Evolutionary conservation across 1,284 basidiomycete species (phyloP), one percentile per base, ranked within the genome.

Genomic region (Malassezia sympodialis): DNA sequence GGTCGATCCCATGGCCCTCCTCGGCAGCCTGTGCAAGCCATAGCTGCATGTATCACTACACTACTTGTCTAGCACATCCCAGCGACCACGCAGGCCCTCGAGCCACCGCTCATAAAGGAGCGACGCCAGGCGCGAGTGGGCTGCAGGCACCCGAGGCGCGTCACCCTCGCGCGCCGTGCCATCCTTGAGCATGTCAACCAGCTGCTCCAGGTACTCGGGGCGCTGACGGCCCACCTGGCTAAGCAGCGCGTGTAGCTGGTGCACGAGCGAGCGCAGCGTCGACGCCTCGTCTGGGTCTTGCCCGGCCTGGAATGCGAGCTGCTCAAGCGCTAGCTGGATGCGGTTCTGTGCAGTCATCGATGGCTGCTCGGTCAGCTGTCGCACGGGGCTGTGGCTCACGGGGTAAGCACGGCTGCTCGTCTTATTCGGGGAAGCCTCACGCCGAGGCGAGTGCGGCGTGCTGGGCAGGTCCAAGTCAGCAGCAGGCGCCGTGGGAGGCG

Each of bases 71-170:
- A 57, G 23, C 15, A 49, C 49, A 26, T 57, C 58, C 71, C 71
- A 73, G 1, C 71, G 61, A 7, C 53, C 63, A 1, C 67, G 49
- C 19, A 94, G 76, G 1, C 89, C 90, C 70, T 96, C 88, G 24
- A 96, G 78, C 91, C 91, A 96, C 44, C 93, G 82, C 79, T 91
- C 85, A 74, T 96, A 96, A 26, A 96, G 78, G 61, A 96, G 79
- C 72, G 96, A 90, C 17, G 90, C 86, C 35, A 96, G 90, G 1
- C 90, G 90, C 60, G 79, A 79, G 15, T 57, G 60, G 14, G 60
- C 42, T 1, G 56, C 49, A 3, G 26, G 48, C 23, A 49, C 11
- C 28, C 58, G 55, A 34, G 61, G 62, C 17, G 53, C 53, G 34
- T 48, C 51, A 48, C 39, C 30, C 12, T 23, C 46, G 24, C 46